These are phyloP conservation scores for Pelargonium exstipulatum DNA, from an alignment of 441 rosid species.

Conservation along the genomic window DNA sequence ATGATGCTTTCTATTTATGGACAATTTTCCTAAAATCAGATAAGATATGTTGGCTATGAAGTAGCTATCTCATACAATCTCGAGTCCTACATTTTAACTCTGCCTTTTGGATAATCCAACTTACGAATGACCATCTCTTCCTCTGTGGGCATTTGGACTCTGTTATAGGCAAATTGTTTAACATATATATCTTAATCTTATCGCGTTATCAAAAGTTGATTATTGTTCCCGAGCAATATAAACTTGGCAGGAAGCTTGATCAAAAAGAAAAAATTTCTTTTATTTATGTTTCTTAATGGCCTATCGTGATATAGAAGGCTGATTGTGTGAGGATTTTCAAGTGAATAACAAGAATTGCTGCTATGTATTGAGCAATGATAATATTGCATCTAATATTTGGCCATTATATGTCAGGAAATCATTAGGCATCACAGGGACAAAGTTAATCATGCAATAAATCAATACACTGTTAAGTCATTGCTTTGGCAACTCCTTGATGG, in stretches of 20 bases:
- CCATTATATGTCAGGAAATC: conserved; percentile 40
- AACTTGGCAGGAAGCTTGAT: neutral
- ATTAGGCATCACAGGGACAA: conserved; percentile 89
- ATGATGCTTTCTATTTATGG: too few species aligned
- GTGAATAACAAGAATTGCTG: neutral
- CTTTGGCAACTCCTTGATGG: conserved; percentile 98
- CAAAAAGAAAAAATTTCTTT: neutral
- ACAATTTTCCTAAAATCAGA: neutral
- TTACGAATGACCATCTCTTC: too few species aligned
- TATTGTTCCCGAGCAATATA: neutral
- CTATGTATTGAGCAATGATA: neutral
- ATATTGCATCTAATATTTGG: neutral
- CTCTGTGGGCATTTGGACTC: neutral
- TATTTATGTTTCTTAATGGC: neutral
- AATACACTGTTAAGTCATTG: conserved; percentile 79
- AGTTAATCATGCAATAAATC: conserved; percentile 53
- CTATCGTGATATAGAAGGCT: neutral
- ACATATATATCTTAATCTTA: neutral
- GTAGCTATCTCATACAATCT: neutral
- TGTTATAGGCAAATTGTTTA: neutral
- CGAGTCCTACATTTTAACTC: neutral
- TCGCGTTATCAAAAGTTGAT: neutral
- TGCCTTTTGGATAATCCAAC: too few species aligned
- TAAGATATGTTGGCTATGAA: neutral
- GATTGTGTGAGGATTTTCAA: neutral